phyloP scores from a whole-genome alignment of 306 rosid genomes.

The Prunus fruticosa region DNA sequence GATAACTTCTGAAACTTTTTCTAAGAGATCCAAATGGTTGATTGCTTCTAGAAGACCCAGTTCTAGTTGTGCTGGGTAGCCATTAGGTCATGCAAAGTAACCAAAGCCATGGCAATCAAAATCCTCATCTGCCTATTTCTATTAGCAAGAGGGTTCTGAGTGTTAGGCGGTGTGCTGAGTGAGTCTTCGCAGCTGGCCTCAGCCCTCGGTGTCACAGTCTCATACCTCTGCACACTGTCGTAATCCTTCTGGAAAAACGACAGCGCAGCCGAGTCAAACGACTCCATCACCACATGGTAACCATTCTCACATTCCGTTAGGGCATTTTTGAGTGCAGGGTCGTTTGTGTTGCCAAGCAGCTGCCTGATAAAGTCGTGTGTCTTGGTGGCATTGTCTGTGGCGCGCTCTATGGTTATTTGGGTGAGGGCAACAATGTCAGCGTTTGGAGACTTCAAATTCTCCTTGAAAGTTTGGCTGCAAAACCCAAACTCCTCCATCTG shows the following conservation, averaged over 20 bases:
- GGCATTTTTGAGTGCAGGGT: not conserved
- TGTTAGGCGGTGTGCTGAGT: not conserved
- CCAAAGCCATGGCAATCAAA: slow-evolving; percentile 22
- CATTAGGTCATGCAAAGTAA: not conserved
- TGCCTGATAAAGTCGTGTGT: not conserved
- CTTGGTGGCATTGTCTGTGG: slow-evolving; percentile 3
- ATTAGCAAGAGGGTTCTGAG: not conserved
- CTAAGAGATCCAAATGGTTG: not conserved
- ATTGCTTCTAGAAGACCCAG: not conserved
- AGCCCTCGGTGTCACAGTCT: slow-evolving; percentile 15
- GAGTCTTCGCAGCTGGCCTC: slow-evolving; percentile 14
- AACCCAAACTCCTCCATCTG: slow-evolving; percentile 26
- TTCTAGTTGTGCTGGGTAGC: not conserved
- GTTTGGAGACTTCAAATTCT: slow-evolving; percentile 4
- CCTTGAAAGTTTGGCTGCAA: slow-evolving; percentile 22
- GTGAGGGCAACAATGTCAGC: slow-evolving; percentile 14
- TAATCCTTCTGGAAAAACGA: slow-evolving; percentile 1
- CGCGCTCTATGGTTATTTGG: slow-evolving; percentile 23
- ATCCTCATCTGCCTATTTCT: slow-evolving; percentile 25
- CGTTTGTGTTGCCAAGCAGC: not conserved
- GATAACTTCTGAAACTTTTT: too few species aligned
- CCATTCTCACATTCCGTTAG: not conserved
- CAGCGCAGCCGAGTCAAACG: not conserved
- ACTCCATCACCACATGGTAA: not conserved
- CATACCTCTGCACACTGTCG: not conserved